Conservation (phyloP, 805 yeast species). For the Yamadazyma akitaensis region DNA sequence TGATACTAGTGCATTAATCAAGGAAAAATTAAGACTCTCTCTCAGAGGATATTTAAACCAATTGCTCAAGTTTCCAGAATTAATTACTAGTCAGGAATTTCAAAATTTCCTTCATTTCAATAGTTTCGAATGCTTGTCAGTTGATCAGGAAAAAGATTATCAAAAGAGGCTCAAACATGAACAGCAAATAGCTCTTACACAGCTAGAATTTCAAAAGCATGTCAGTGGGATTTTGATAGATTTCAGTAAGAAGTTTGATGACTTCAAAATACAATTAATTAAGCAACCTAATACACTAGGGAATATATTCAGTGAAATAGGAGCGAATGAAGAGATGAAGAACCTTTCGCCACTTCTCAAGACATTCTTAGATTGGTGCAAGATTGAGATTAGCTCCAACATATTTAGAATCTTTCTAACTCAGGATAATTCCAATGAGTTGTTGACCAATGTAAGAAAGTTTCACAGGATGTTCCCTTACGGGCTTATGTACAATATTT, state of each 20-base stretch:
- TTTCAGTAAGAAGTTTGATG: slow-evolving; percentile 55
- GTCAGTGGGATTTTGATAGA: slow-evolving; percentile 55
- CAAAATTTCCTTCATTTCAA: slow-evolving; percentile 49
- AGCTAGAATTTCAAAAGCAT: slow-evolving; percentile 68
- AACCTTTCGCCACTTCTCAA: slow-evolving; percentile 65
- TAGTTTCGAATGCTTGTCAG: slow-evolving; percentile 34
- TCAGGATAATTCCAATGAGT: slow-evolving; percentile 74
- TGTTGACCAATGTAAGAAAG: slow-evolving; percentile 64
- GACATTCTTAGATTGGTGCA: slow-evolving; percentile 76
- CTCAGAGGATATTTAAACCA: slow-evolving; percentile 67
- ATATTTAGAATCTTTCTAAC: slow-evolving; percentile 78
- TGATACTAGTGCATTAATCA: slow-evolving; percentile 41
- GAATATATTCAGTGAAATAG: slow-evolving; percentile 63
- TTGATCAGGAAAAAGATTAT: slow-evolving; percentile 53
- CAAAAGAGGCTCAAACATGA: slow-evolving; percentile 60
- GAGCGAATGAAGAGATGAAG: slow-evolving; percentile 45
- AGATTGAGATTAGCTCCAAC: slow-evolving; percentile 81
- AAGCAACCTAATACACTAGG: slow-evolving; percentile 52
- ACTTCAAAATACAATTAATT: slow-evolving; percentile 54
- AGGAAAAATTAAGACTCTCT: slow-evolving; percentile 77
- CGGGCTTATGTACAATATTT: slow-evolving; percentile 65
- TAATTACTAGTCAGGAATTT: slow-evolving; percentile 51
- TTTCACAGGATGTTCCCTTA: slow-evolving; percentile 83
- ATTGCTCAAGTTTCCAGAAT: slow-evolving; percentile 51
- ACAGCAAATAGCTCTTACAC: slow-evolving; percentile 51